phyloP scores from a whole-genome alignment of 1,284 basidiomycete species.

The Leucoagaricus sp. region DNA sequence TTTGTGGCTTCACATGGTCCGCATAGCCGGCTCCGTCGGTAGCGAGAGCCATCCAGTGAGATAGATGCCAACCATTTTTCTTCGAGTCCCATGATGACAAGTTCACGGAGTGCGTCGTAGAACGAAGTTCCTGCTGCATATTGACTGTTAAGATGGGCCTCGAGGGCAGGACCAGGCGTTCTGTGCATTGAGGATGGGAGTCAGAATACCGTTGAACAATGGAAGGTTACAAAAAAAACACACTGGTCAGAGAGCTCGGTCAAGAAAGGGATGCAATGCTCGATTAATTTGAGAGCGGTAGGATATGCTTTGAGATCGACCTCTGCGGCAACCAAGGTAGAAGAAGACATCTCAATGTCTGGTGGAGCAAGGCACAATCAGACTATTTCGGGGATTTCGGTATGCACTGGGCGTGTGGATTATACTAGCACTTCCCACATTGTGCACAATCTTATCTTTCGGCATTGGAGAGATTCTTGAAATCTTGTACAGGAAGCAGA shows the following conservation, averaged over 20 bases:
- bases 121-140: neutral
- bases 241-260: neutral
- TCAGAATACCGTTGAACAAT: neutral
- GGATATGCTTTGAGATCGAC: neutral
- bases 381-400: too few relatives aligned
- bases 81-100: neutral
- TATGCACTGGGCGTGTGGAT: too few relatives aligned
- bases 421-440: too few relatives aligned
- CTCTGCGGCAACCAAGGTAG: neutral
- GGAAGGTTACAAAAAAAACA: neutral
- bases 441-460: neutral
- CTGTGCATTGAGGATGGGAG: neutral
- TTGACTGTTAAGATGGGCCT: neutral
- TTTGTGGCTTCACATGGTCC: neutral
- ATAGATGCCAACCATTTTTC: neutral
- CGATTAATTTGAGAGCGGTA: neutral
- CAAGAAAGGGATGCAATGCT: neutral
- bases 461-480: neutral
- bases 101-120: neutral
- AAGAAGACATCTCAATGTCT: neutral
- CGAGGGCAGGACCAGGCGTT: neutral
- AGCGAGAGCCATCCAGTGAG: neutral
- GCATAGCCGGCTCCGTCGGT: neutral
- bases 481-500: conserved; percentile 3
- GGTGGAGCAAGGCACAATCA: too few relatives aligned